Evolutionary conservation across 2,329 filamentous ascomycete species (phyloP), one percentile per base, ranked within the genome.

Genomic region (Hypoxylon sp.): DNA sequence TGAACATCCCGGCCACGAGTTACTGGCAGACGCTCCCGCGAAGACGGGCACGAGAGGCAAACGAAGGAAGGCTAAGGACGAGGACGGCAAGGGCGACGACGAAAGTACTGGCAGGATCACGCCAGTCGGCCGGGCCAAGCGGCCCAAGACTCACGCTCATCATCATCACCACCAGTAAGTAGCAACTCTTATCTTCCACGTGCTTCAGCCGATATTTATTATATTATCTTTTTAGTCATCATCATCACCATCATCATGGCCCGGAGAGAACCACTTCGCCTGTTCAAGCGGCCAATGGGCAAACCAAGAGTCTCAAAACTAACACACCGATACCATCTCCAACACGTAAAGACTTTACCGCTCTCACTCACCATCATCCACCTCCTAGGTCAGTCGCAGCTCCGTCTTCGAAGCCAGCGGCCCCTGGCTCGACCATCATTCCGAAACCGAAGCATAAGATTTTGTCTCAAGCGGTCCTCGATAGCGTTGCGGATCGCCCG

Each of bases 51-150:
- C 87, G 48, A 86, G 85, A 44, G 69, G 57, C 46, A 89, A 90
- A 76, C 86, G 90, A 63, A 85, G 92, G 68, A 93, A 94, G 78
- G 83, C 90, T 1, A 93, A 94, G 76, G 92, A 97, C 59, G 94
- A 96, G 48, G 91, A 93, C 3, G 79, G 79, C 31, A 87, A 86
- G 69, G 84, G 84, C 33, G 93, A 89, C 67, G 93, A 96, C 64
- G 89, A 88, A 63, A 87, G 84, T 63, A 87, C 86, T 35, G 90
- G 90, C 26, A 84, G 89, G 72, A 83, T 83, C 11, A 90, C 91
- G 1, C 89, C 90, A 1, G 85, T 84, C 52, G 83, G 82, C 26
- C 76, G 84, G 47, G 86, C 84, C 62, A 92, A 94, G 76, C 90
- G 90, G 67, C 79, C 86, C 61, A 95, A 96, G 80, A 89, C 90